These are phyloP conservation scores for Hemisphaericaspora lyxosophila DNA, from an alignment of 1,139 yeast genomes.

Conservation along the genomic window DNA sequence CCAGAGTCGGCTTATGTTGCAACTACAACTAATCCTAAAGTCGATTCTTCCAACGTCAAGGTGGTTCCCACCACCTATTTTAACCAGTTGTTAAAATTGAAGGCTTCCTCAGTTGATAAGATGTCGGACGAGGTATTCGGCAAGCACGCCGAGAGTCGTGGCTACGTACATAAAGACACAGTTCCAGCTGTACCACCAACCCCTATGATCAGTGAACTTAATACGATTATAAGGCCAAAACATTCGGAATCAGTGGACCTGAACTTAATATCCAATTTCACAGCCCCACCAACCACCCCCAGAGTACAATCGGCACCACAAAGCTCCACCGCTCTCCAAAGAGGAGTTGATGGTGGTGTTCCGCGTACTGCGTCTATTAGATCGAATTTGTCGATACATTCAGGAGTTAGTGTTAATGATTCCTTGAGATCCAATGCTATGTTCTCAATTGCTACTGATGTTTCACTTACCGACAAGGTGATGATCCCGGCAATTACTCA, in stretches of 20 bases:
- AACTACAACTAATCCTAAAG: slow-evolving; percentile 54
- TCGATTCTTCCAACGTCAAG: slow-evolving; percentile 57
- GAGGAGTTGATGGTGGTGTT: slow-evolving; percentile 3
- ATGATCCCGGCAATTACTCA: slow-evolving; percentile 82
- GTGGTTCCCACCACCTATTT: slow-evolving; percentile 66
- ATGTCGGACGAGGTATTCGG: slow-evolving; percentile 46
- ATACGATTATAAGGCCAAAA: not conserved
- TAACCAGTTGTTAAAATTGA: slow-evolving; percentile 51
- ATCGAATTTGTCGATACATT: slow-evolving; percentile 35
- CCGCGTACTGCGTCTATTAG: slow-evolving; percentile 27
- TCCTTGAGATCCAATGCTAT: slow-evolving; percentile 35
- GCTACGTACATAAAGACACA: slow-evolving; percentile 34
- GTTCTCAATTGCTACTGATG: slow-evolving; percentile 66
- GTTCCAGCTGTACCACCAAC: slow-evolving; percentile 15
- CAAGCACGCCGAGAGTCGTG: slow-evolving; percentile 50
- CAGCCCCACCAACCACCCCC: not conserved
- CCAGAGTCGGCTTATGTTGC: slow-evolving; percentile 59
- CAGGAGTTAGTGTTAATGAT: slow-evolving; percentile 23
- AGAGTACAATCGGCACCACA: not conserved
- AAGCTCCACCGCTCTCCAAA: not conserved
- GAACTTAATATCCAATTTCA: not conserved
- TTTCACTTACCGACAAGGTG: slow-evolving; percentile 66
- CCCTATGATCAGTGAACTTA: slow-evolving; percentile 4
- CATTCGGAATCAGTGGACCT: not conserved
- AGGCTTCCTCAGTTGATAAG: slow-evolving; percentile 43